Evolutionary conservation across 75 land plant genomes (phyloP).

Genomic region (Adiantum capillusveneris): DNA sequence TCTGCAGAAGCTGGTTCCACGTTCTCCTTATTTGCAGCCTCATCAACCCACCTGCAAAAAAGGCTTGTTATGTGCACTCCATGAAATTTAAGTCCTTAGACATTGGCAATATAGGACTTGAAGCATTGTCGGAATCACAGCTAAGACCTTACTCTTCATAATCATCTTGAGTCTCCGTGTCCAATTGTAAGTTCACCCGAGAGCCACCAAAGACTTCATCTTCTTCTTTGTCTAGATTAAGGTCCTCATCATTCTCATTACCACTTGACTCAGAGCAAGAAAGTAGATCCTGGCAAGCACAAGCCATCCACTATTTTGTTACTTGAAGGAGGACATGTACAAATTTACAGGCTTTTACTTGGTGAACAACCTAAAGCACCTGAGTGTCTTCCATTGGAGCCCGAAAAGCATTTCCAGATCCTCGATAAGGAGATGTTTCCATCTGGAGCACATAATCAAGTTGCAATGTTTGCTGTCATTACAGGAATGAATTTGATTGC

Average conservation of each 20-base stretch:
- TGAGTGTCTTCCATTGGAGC: conserved; percentile 55
- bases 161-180: conserved; percentile 38
- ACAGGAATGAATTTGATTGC: no score
- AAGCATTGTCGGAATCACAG: no score
- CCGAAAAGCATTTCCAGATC: conserved; percentile 20
- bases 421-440: background rate
- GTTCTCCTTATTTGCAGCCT: conserved; percentile 62
- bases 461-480: no score
- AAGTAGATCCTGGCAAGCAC: conserved; percentile 31
- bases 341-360: no score
- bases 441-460: no score
- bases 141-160: conserved; percentile 42
- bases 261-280: conserved; percentile 30
- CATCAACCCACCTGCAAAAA: conserved; percentile 42
- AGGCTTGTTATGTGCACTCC: no score
- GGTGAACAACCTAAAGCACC: conserved; percentile 14
- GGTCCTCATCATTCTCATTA: conserved; percentile 3
- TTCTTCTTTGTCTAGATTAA: conserved; percentile 9
- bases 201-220: conserved; percentile 24
- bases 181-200: conserved; percentile 27
- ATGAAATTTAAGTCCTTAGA: no score
- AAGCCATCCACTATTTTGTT: no score
- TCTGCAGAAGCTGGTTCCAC: conserved; percentile 20
- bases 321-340: no score
- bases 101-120: no score